A percentile compares a stretch with the other conserved stretches of the same genome.
Conservation (phyloP, 306 rosid species). For the Argentina anserina region DNA sequence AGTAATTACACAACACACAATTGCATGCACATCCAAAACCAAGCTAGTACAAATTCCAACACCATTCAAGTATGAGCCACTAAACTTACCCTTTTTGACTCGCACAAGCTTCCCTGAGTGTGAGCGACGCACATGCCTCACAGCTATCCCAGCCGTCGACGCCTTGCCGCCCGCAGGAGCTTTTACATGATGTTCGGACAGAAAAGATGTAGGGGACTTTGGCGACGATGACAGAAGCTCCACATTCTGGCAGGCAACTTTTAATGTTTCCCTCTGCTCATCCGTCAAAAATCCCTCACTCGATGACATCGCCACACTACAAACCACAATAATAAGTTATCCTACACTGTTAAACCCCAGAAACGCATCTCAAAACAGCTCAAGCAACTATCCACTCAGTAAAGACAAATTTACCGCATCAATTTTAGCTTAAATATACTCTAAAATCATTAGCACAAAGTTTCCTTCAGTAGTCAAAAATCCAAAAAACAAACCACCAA, state of each 20-base stretch:
- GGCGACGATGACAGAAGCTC: slow-evolving; percentile 83
- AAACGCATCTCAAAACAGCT: neutral
- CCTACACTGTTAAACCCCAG: neutral
- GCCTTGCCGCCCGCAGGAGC: slow-evolving; percentile 84
- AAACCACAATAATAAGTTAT: neutral
- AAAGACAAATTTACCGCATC: neutral
- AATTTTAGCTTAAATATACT: neutral
- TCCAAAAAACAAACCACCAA: too few species aligned
- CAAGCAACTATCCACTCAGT: neutral
- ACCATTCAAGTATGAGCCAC: neutral
- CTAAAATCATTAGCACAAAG: neutral
- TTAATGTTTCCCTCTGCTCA: slow-evolving; percentile 77
- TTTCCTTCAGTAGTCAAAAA: too few species aligned
- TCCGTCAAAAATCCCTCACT: slow-evolving; percentile 85
- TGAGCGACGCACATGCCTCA: slow-evolving; percentile 76
- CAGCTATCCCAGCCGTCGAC: slow-evolving; percentile 64
- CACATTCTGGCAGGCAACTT: slow-evolving; percentile 68
- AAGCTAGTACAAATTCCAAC: neutral
- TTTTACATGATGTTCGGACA: slow-evolving; percentile 70
- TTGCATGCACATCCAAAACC: neutral
- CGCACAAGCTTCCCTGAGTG: slow-evolving; percentile 83
- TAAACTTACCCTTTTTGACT: slow-evolving; percentile 78
- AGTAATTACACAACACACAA: neutral
- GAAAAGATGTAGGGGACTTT: slow-evolving; percentile 70
- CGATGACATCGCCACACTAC: slow-evolving; percentile 61